Evolutionary conservation across 2,329 filamentous ascomycete species (phyloP).

Genomic region (Samsoniella hepiali): DNA sequence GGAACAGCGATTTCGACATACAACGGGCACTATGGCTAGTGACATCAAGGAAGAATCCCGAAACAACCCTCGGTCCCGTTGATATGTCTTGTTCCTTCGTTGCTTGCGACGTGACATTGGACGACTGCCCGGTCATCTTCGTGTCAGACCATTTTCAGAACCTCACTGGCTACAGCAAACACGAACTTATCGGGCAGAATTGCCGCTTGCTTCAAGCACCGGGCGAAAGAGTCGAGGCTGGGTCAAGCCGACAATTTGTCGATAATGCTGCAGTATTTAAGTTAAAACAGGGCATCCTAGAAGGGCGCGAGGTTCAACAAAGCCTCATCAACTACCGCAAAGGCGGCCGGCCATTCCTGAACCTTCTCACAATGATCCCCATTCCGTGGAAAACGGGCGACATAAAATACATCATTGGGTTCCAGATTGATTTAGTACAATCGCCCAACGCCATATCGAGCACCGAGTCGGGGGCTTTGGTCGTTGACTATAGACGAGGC

Average conservation of each 20-base stretch:
- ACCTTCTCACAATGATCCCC: conserved; percentile 94
- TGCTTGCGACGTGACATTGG: conserved; percentile 79
- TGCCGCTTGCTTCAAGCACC: conserved; percentile 92
- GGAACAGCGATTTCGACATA: conserved; percentile 91
- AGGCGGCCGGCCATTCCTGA: conserved; percentile 92
- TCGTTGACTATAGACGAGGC: conserved; percentile 84
- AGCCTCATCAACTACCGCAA: conserved; percentile 95
- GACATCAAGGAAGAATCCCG: conserved; percentile 73
- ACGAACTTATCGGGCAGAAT: conserved; percentile 86
- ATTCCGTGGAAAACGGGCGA: conserved; percentile 77
- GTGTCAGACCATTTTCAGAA: conserved; percentile 94
- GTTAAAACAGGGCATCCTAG: conserved; percentile 74
- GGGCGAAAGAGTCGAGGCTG: conserved; percentile 76
- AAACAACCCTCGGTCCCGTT: conserved; percentile 86
- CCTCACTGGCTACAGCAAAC: conserved; percentile 83
- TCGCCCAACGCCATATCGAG: conserved; percentile 73
- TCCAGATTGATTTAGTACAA: conserved; percentile 92
- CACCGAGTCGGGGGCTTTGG: conserved; percentile 69
- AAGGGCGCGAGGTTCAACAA: conserved; percentile 77
- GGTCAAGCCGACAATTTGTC: conserved; percentile 78
- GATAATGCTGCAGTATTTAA: conserved; percentile 82
- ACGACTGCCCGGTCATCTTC: conserved; percentile 90
- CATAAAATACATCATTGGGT: conserved; percentile 85
- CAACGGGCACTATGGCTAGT: conserved; percentile 78
- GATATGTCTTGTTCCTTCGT: conserved; percentile 96